Conservation (phyloP, 2,329 filamentous ascomycete species). For the Bertia moriformis region DNA sequence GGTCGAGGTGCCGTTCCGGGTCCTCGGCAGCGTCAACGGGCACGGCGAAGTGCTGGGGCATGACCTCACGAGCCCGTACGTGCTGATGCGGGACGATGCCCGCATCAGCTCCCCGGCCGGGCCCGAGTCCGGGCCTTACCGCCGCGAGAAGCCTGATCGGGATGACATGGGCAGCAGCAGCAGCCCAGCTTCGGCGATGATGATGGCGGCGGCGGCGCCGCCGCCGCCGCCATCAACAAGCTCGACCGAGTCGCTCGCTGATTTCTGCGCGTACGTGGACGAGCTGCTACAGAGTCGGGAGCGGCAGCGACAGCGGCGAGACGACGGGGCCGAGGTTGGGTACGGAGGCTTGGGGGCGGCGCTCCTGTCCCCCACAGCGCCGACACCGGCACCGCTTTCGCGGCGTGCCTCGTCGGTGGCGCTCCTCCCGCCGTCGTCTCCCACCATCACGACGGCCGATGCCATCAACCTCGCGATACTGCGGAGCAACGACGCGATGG, state of each 20-base stretch:
- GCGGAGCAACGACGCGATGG: conserved; percentile 56
- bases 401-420: conserved; percentile 37
- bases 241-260: conserved; percentile 32
- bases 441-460: conserved; percentile 68
- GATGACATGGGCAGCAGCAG: conserved; percentile 4
- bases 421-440: conserved; percentile 39
- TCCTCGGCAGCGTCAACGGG: conserved; percentile 81
- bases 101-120: conserved; percentile 36
- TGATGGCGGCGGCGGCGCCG: background rate
- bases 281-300: conserved; percentile 56
- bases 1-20: conserved; percentile 84
- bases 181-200: background rate
- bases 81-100: conserved; percentile 74
- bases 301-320: conserved; percentile 30
- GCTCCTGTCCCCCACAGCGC: conserved; percentile 61
- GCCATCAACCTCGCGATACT: conserved; percentile 84
- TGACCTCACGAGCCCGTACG: conserved; percentile 86
- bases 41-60: conserved; percentile 81
- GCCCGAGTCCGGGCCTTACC: background rate
- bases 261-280: conserved; percentile 66
- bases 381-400: too few relatives aligned
- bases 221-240: conserved; percentile 10
- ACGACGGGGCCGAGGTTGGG: too few relatives aligned
- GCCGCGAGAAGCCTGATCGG: conserved; percentile 6
- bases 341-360: conserved; percentile 37